Percentiles rank a stretch among this genome's conserved stretches.
These are phyloP conservation scores for Lophiostoma macrostomum DNA, from an alignment of 495 filamentous ascomycete genomes.

Conservation along the genomic window DNA sequence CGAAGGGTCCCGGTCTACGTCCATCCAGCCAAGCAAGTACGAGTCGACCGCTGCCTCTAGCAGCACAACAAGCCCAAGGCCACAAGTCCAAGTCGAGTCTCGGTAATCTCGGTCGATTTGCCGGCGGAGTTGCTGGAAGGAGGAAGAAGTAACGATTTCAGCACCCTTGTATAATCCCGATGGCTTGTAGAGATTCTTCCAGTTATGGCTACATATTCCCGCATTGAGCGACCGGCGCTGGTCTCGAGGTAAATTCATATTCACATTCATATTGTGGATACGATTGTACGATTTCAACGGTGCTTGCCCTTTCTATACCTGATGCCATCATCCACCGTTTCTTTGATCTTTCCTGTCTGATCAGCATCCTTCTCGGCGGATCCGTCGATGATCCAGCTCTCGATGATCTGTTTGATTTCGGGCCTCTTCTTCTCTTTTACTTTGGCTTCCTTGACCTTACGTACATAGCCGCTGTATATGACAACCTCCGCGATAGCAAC, in stretches of 20 bases:
- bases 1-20: constrained; percentile 12
- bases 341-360: constrained; percentile 12
- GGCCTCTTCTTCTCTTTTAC: constrained; percentile 54
- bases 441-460: constrained; percentile 71
- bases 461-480: constrained; percentile 82
- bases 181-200: neutral
- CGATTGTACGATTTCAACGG: constrained; percentile 21
- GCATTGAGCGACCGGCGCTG: neutral
- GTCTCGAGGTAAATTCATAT: constrained; percentile 1
- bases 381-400: constrained; percentile 65
- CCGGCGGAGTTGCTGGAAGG: constrained; percentile 29
- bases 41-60: neutral
- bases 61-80: neutral
- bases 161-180: no score
- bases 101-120: constrained; percentile 28
- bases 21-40: constrained; percentile 5
- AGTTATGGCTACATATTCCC: neutral
- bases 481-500: constrained; percentile 85
- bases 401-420: constrained; percentile 60
- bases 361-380: neutral
- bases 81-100: constrained; percentile 27
- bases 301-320: constrained; percentile 39
- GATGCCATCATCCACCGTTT: constrained; percentile 22
- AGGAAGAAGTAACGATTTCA: constrained; percentile 27
- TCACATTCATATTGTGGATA: neutral